A percentile compares a stretch with the other conserved stretches of the same genome.
These are phyloP conservation scores for Bacterosira constricta DNA, from an alignment of 108 stramenopile species.

Conservation along the genomic window DNA sequence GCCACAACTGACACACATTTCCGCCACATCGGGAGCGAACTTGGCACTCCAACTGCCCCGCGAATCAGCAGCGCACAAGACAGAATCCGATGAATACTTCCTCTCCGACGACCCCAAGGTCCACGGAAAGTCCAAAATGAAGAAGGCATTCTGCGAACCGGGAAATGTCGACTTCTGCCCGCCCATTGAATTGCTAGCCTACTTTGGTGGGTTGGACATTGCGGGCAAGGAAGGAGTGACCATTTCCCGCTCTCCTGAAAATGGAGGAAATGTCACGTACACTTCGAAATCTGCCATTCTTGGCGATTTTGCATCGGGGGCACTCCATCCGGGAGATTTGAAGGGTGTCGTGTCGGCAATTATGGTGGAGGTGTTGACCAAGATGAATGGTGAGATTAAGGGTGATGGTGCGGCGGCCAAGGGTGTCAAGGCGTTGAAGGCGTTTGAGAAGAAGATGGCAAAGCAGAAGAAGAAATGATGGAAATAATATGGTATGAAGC, in stretches of 20 bases:
- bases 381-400: constrained; percentile 85
- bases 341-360: constrained; percentile 81
- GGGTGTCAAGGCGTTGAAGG: constrained; percentile 85
- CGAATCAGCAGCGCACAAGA: constrained; percentile 76
- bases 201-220: constrained; percentile 56
- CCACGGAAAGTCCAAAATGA: constrained; percentile 95
- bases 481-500: too few relatives aligned
- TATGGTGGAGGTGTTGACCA: constrained; percentile 86
- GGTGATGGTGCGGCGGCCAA: constrained; percentile 79
- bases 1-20: constrained; percentile 22
- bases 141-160: constrained; percentile 99
- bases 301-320: constrained; percentile 79
- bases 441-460: constrained; percentile 79
- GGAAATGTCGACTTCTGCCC: constrained; percentile 89
- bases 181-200: constrained; percentile 74
- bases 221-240: constrained; percentile 32
- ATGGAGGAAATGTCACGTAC: constrained; percentile 90
- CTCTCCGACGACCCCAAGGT: constrained; percentile 90
- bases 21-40: background rate
- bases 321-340: constrained; percentile 96
- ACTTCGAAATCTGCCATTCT: constrained; percentile 69
- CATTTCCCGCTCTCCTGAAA: constrained; percentile 75
- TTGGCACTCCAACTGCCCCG: constrained; percentile 55
- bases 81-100: constrained; percentile 86
- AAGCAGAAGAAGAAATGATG: constrained; percentile 77